Evolutionary conservation across 2,329 filamentous ascomycete genomes (phyloP).

Genomic region (Alternaria brassicae): DNA sequence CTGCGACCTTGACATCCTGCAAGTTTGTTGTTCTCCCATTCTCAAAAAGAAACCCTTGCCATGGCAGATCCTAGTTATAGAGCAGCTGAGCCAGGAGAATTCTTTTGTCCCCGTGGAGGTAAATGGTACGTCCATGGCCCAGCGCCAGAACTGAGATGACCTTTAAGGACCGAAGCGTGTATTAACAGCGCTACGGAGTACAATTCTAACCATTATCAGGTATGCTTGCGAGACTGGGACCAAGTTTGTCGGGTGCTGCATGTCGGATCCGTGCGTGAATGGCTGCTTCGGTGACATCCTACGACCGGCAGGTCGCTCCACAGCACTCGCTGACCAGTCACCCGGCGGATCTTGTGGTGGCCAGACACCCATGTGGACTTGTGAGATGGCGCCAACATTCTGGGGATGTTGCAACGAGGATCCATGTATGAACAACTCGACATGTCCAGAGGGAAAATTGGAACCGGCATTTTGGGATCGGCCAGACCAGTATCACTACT

Average conservation of each 20-base stretch:
- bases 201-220: neutral
- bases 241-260: constrained; percentile 50
- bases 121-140: constrained; percentile 11
- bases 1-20: neutral
- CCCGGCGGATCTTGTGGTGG: constrained; percentile 37
- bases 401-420: constrained; percentile 47
- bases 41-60: neutral
- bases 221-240: constrained; percentile 25
- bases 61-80: neutral
- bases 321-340: constrained; percentile 35
- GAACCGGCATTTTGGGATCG: constrained; percentile 24
- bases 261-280: constrained; percentile 42
- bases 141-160: neutral
- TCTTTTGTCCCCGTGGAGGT: constrained; percentile 22
- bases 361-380: constrained; percentile 45
- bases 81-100: constrained; percentile 19
- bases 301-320: constrained; percentile 39
- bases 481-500: constrained; percentile 21
- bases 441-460: constrained; percentile 38
- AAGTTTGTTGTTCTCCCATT: neutral
- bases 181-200: rapidly evolving
- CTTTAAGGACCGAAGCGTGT: neutral
- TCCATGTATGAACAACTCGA: constrained; percentile 39
- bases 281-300: constrained; percentile 41
- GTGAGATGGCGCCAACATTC: constrained; percentile 38